Evolutionary conservation across 805 yeast genomes (phyloP), one percentile per base, ranked within the genome.

Genomic region (Suhomyces canberraensis): DNA sequence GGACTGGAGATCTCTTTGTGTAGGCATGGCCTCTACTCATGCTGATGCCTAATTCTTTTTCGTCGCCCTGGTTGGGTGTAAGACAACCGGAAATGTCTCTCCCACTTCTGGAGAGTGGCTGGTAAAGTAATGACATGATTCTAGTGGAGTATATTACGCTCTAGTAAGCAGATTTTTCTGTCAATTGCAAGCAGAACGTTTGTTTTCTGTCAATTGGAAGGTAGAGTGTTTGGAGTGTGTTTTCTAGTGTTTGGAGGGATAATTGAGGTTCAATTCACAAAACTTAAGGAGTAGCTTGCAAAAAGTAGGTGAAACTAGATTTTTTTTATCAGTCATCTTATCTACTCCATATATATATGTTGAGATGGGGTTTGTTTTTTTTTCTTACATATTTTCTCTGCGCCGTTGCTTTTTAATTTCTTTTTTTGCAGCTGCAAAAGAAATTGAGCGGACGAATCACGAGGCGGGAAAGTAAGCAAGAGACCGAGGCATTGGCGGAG

Each of bases 11-110:
- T 28, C 26, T 16, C 31, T 21, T 31, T 36, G 28, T 13, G 33
- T 20, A 13, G 15, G n/a, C 25, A 16, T 30, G 28, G 33, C 31
- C 20, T n/a, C 37, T 24, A 25, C 31, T 34, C 37, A 33, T 37
- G 31, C 34, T 30, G 33, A 33, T 29, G 16, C 41, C 41, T 8
- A 26, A n/a, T 18, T 37, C 36, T 16, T 25, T 29, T 11, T 33
- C 36, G 18, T 37, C 40, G 22, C 17, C 28, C 16, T 37, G 41
- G 39, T 44, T 52, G 25, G 65, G 66, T 1, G 66, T 61, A 26
- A 60, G 49, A 44, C 65, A 59, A 19, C 66, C 66, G 16, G 38
- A 35, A 16, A 35, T 17, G 28, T 35, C 38, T 28, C 37, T 34
- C 11, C 14, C 25, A 16, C 28, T 20, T 25, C 29, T 26, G 21